Conservation (phyloP, 2,329 filamentous ascomycete genomes). For the Apiospora aurea region DNA sequence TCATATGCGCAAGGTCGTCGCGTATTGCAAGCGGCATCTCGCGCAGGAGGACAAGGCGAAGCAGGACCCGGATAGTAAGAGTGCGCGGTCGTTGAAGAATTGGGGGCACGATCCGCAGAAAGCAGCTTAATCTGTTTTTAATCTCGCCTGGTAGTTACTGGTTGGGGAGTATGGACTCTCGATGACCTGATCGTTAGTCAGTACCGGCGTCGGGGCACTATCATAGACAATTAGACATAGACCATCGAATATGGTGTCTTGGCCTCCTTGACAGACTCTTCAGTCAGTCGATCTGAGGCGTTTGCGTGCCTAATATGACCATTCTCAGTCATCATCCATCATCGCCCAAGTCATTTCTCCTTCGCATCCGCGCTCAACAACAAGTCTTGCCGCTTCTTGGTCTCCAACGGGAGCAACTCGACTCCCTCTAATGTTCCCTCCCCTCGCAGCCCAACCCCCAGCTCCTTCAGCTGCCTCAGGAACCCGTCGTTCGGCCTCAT, state of each 20-base stretch:
- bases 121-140: constrained; percentile 19
- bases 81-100: constrained; percentile 61
- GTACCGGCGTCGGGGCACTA: neutral
- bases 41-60: constrained; percentile 64
- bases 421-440: constrained; percentile 10
- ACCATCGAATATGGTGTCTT: neutral
- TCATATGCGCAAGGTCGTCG: constrained; percentile 63
- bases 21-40: constrained; percentile 65
- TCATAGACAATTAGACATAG: neutral
- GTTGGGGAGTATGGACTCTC: neutral
- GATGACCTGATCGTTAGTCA: no score
- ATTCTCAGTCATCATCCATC: neutral
- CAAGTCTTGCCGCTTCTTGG: neutral
- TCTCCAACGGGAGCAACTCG: constrained; percentile 10
- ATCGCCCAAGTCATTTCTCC: neutral
- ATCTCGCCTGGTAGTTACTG: no score
- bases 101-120: constrained; percentile 55
- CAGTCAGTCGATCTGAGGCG: no score
- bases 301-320: neutral
- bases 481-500: constrained; percentile 24
- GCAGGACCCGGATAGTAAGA: constrained; percentile 46
- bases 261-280: neutral
- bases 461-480: constrained; percentile 22
- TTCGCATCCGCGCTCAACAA: neutral
- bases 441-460: neutral